Base-by-base conservation (phyloP, 176 grass and related monocot species). In the Rhynchospora tenuis region DNA sequence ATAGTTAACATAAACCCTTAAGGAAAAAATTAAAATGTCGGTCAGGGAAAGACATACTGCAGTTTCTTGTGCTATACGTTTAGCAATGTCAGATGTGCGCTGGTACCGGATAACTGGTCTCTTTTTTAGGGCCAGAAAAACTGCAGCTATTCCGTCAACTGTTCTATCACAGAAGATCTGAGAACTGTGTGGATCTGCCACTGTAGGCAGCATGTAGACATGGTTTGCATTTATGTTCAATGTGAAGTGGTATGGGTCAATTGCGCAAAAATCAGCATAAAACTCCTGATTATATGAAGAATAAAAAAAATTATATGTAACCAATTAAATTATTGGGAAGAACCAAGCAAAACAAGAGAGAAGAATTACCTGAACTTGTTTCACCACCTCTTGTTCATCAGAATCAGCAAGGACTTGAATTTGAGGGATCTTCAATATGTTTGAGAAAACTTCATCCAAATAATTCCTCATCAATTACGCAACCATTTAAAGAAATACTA, bases 381-480 rank as follows among this genome's bases (percentile, higher is more conserved):
- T 92, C 60, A 98, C 95, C 65, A 95, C 92, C 87, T 98, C 92
- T 68, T 98, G 95, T 27, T 98, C 95, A 73, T 98, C 95, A 24
- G 92, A 98, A 90, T 98, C 92, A 15, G 95, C 95, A 14, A 98
- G 91, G 77, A 98, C 88, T 81, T 98, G 95, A 87, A 98, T 95
- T 87, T 98, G 95, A 23, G 89, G 91, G 75, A 91, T 91, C 84
- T 95, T 98, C 90, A 98, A 84, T 85, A 95, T 93, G 84, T 91
- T 95, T 76, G 93, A 98, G 79, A 98, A 98, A 94, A 95, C 93
- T 98, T 85, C 76, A 64, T 83, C 12, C 59, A 46, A 46, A 84
- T 64, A 88, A 90, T 85, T 33, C 38, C 58, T 76, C 63, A 77
- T 50, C 10, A 59, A 77, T 69, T 55, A 29, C 73, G 55, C 26